phyloP scores from a whole-genome alignment of 352 stramenopile genomes.

The Peronospora belbahrii region DNA sequence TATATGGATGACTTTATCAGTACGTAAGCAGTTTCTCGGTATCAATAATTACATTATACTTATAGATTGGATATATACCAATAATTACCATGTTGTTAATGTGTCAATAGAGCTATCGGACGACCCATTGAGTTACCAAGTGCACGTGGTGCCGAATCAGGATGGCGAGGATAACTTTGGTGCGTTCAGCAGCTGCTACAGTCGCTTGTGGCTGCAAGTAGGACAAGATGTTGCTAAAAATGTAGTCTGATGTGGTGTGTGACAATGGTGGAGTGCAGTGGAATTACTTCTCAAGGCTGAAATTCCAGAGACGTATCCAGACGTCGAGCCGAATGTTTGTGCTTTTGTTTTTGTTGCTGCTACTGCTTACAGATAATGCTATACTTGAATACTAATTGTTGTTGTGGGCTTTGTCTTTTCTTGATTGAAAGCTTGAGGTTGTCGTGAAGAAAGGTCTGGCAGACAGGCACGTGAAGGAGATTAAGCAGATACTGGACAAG shows the following conservation, averaged over 20 bases:
- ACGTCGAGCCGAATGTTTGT: slow-evolving; percentile 53
- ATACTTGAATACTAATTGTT: not conserved
- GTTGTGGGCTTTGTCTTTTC: not conserved
- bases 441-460: slow-evolving; percentile 71
- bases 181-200: slow-evolving; percentile 13
- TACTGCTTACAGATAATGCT: not conserved
- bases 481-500: slow-evolving; percentile 49
- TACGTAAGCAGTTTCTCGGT: slow-evolving; percentile 25
- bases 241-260: not conserved
- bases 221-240: not conserved
- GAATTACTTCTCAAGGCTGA: slow-evolving; percentile 62
- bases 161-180: slow-evolving; percentile 79
- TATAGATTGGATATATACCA: not conserved
- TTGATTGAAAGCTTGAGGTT: slow-evolving; percentile 46
- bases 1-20: slow-evolving; percentile 87
- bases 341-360: not conserved
- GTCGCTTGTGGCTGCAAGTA: not conserved
- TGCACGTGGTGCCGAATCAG: slow-evolving; percentile 80
- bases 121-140: slow-evolving; percentile 58
- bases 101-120: slow-evolving; percentile 58
- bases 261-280: slow-evolving; percentile 30
- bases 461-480: slow-evolving; percentile 73
- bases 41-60: not conserved
- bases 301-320: slow-evolving; percentile 76
- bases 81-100: not conserved